Evolutionary conservation across 2,329 filamentous ascomycete species (phyloP).

Genomic region (Fonsecaea pedrosoi): DNA sequence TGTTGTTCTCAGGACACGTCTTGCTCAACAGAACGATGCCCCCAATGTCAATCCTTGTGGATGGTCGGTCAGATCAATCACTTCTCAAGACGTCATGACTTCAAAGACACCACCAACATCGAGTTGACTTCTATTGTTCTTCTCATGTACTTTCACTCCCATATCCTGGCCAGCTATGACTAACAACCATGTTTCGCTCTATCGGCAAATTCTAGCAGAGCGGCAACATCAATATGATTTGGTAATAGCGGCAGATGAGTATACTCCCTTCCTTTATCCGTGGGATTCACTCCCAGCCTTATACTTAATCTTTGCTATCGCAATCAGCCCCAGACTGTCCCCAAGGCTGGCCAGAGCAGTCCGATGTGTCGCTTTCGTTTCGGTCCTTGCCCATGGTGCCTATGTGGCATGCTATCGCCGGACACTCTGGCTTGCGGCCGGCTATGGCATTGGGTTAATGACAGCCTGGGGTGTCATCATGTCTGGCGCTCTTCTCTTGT

Average conservation of each 20-base stretch:
- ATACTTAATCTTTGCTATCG: constrained; percentile 35
- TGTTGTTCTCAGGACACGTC: background rate
- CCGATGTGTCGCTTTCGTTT: constrained; percentile 27
- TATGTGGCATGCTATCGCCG: constrained; percentile 43
- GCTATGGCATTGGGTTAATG: constrained; percentile 63
- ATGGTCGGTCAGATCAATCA: background rate
- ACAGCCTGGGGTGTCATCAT: constrained; percentile 63
- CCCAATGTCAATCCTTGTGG: background rate
- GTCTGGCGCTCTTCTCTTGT: constrained; percentile 59
- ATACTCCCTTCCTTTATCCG: constrained; percentile 39
- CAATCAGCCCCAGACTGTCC: constrained; percentile 31
- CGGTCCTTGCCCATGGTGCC: constrained; percentile 23
- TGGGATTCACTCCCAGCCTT: constrained; percentile 38
- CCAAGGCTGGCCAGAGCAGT: constrained; percentile 5
- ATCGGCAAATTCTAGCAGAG: constrained; percentile 50
- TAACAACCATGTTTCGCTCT: constrained; percentile 28
- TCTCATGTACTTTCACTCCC: background rate
- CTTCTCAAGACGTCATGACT: constrained; percentile 25
- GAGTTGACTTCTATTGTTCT: constrained; percentile 11
- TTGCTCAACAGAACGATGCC: background rate
- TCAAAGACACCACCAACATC: background rate
- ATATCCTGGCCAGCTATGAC: constrained; percentile 47
- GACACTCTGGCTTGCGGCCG: constrained; percentile 58
- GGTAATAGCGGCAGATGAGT: constrained; percentile 29
- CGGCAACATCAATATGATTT: constrained; percentile 35